A percentile compares a stretch with the other conserved stretches of the same genome.
Conservation (phyloP, 768 basidiomycete species). For the Leccinum ochraceum region DNA sequence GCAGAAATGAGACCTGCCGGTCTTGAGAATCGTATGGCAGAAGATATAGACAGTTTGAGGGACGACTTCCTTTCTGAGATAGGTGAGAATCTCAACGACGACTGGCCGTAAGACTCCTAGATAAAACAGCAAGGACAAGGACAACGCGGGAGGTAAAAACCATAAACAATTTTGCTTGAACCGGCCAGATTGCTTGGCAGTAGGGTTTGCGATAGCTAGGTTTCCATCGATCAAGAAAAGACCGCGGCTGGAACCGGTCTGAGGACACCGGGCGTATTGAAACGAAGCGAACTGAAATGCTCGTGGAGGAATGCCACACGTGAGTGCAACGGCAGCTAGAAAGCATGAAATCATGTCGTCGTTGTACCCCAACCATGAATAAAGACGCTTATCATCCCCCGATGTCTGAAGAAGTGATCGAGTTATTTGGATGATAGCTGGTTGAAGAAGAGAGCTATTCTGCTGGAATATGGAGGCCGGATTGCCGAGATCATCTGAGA, state of each 20-base stretch:
- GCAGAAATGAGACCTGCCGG: no score
- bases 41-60: no score
- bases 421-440: no score
- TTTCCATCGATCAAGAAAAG: slow-evolving; percentile 3
- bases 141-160: slow-evolving; percentile 1
- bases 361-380: no score
- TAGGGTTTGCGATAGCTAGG: not conserved
- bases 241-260: not conserved
- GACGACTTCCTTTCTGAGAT: not conserved
- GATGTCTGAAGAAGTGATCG: no score
- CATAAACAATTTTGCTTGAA: not conserved
- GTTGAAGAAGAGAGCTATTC: no score
- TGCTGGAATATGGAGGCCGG: no score
- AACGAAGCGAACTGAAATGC: not conserved
- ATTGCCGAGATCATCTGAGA: no score
- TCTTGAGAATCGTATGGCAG: no score
- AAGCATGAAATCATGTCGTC: no score
- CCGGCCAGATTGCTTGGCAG: not conserved
- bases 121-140: not conserved
- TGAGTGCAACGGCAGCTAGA: not conserved
- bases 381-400: no score
- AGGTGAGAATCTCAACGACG: not conserved
- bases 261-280: not conserved
- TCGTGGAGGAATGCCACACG: not conserved
- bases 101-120: not conserved